Base-by-base conservation (phyloP, 805 yeast species). In the Blastobotrys americana region DNA sequence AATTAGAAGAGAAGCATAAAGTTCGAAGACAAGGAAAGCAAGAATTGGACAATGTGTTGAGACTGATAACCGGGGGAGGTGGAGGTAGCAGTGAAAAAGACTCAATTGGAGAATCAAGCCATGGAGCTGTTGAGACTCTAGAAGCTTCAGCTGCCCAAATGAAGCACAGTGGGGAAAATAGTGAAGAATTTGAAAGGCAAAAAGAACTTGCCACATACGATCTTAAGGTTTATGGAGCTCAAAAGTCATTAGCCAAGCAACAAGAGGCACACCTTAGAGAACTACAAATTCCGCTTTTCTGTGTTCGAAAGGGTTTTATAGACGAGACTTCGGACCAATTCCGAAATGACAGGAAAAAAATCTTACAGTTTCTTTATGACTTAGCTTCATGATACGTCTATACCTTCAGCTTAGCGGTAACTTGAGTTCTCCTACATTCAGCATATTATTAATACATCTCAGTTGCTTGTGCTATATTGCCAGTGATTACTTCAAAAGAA, bases 211-310 rank as follows among this genome's bases (percentile, higher is more conserved):
- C 34, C 4, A 28, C 17, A n/a, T 41, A 44, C 34, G 54, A 53
- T 25, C 31, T 39, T 9, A 39, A 41, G 35, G 46, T 52, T 1
- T 45, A 52, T 34, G 28, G 37, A n/a, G 34, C 39, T n/a, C 28
- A 50, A 35, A 43, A 41, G 10, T 44, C 36, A 3, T 20, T 41
- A 13, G 46, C 44, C 13, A 16, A 15, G 8, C 27, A 37, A n/a
- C 46, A 41, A 25, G 21, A 35, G 21, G 16, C 25, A 19, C 15
- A 9, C 5, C 41, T 54, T 17, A 33, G 34, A 5, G 50, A 50
- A 22, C 45, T 54, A 18, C 27, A 33, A 15, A 39, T 54, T 15
- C 57, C 57, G 9, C 44, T 54, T 19, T 54, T 54, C 37, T 46
- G 54, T 39, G 15, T 34, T 34, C 41, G 23, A 9, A 42, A 4